phyloP scores from a whole-genome alignment of 2,329 filamentous ascomycete genomes.

The Cladobotryum mycophilum region DNA sequence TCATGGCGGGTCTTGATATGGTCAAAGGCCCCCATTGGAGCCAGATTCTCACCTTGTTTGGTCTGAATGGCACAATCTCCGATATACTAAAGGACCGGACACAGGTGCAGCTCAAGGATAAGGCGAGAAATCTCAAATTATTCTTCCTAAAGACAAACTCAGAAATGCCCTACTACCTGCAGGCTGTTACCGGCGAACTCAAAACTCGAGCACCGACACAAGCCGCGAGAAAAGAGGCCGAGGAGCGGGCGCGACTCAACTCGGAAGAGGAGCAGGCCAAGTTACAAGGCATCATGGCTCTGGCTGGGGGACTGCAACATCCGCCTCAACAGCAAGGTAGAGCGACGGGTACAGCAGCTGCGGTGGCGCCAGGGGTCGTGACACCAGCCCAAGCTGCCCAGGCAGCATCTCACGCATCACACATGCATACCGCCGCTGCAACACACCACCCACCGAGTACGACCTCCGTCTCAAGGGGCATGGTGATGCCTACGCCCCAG shows the following conservation, averaged over 20 bases:
- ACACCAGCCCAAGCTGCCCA: slow-evolving; percentile 29
- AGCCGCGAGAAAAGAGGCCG: slow-evolving; percentile 62
- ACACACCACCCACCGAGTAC: slow-evolving; percentile 12
- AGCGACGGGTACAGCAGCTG: slow-evolving; percentile 18
- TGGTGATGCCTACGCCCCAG: slow-evolving; percentile 15
- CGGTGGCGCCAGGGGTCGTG: slow-evolving; percentile 23
- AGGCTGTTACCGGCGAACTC: slow-evolving; percentile 82
- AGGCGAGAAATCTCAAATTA: slow-evolving; percentile 81
- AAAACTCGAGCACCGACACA: slow-evolving; percentile 76
- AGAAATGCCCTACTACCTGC: slow-evolving; percentile 81
- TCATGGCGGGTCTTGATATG: slow-evolving; percentile 81
- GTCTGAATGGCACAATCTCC: slow-evolving; percentile 69
- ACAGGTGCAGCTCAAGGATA: slow-evolving; percentile 89
- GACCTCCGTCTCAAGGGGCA: slow-evolving; percentile 1
- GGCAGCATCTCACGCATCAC: slow-evolving; percentile 13
- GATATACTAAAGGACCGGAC: slow-evolving; percentile 83
- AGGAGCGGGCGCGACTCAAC: slow-evolving; percentile 53
- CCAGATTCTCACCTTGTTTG: slow-evolving; percentile 81
- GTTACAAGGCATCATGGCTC: slow-evolving; percentile 53
- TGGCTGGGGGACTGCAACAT: slow-evolving; percentile 48
- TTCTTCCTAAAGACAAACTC: slow-evolving; percentile 90
- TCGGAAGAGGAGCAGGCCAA: slow-evolving; percentile 55
- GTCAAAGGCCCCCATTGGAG: slow-evolving; percentile 92
- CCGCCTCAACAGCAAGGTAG: slow-evolving; percentile 22
- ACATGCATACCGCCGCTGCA: slow-evolving; percentile 15